These are phyloP conservation scores for Pyracantha coccinea DNA, from an alignment of 331 rosid genomes.

Conservation along the genomic window DNA sequence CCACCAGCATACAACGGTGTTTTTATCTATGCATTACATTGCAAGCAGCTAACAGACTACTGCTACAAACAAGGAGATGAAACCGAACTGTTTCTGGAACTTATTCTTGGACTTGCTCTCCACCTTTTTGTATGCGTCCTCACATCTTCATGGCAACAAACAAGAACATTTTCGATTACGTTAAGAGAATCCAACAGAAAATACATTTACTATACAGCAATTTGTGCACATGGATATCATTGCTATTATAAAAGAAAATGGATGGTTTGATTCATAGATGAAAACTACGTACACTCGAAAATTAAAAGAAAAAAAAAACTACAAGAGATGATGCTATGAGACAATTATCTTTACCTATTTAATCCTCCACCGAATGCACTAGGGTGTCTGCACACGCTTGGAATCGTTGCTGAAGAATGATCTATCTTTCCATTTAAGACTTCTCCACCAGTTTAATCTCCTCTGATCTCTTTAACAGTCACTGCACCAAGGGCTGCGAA, in stretches of 20 bases:
- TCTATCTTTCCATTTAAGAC: neutral
- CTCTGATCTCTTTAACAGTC: slow-evolving; percentile 2
- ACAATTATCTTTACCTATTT: neutral
- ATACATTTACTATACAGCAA: neutral
- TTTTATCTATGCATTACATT: too few relatives aligned
- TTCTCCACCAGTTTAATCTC: slow-evolving; percentile 4
- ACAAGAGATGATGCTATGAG: neutral
- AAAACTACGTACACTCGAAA: too few relatives aligned
- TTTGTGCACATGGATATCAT: neutral
- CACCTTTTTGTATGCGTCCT: neutral
- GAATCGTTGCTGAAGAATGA: slow-evolving; percentile 3
- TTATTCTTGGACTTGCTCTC: neutral
- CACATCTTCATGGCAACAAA: neutral
- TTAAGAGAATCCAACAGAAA: neutral
- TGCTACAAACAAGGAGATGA: neutral
- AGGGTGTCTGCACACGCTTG: neutral
- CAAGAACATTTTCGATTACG: neutral
- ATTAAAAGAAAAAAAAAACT: too few relatives aligned
- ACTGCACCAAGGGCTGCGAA: neutral
- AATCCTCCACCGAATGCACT: neutral
- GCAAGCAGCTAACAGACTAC: too few relatives aligned
- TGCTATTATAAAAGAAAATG: neutral
- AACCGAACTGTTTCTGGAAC: neutral
- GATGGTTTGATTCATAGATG: neutral
- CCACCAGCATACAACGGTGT: neutral